Evolutionary conservation across 192 early-diverging fungal genomes (phyloP).

Genomic region (Podila epicladia): DNA sequence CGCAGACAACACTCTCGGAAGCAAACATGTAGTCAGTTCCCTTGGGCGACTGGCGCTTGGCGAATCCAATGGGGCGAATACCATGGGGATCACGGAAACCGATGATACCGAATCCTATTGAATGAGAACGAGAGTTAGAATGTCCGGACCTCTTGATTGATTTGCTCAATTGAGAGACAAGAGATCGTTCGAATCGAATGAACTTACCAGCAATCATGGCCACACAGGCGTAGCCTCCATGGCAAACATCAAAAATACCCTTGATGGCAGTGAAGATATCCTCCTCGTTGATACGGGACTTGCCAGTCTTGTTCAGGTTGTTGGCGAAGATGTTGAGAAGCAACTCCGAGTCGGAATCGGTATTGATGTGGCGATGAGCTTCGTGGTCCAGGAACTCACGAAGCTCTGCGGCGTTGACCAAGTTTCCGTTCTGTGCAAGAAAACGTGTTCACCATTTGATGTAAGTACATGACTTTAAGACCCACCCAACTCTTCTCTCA

Average conservation of each 20-base stretch:
- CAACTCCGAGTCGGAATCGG: constrained; percentile 99
- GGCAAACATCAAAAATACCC: constrained; percentile 83
- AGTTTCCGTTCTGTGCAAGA: constrained; percentile 88
- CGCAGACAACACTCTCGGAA: constrained; percentile 97
- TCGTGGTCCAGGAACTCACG: constrained; percentile 90
- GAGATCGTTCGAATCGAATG: neutral
- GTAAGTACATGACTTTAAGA: too few relatives aligned
- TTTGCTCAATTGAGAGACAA: neutral
- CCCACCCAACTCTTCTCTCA: too few relatives aligned
- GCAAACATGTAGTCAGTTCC: constrained; percentile 99
- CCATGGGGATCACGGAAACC: constrained; percentile 96
- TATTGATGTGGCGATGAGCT: constrained; percentile 99
- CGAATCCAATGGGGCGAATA: constrained; percentile 96
- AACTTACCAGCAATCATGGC: constrained; percentile 92
- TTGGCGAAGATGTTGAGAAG: constrained; percentile 98
- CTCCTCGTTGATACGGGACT: constrained; percentile 97
- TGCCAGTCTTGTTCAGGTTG: constrained; percentile 97
- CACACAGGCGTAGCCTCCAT: constrained; percentile 94
- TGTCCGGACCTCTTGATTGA: neutral
- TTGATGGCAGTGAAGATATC: constrained; percentile 96
- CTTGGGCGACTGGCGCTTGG: constrained; percentile 70
- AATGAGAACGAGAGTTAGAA: neutral
- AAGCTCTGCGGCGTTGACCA: constrained; percentile 94
- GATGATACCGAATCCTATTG: constrained; percentile 88
- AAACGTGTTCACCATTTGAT: neutral